Conservation (phyloP, 2,329 filamentous ascomycete species). For the Fusarium annulatum region DNA sequence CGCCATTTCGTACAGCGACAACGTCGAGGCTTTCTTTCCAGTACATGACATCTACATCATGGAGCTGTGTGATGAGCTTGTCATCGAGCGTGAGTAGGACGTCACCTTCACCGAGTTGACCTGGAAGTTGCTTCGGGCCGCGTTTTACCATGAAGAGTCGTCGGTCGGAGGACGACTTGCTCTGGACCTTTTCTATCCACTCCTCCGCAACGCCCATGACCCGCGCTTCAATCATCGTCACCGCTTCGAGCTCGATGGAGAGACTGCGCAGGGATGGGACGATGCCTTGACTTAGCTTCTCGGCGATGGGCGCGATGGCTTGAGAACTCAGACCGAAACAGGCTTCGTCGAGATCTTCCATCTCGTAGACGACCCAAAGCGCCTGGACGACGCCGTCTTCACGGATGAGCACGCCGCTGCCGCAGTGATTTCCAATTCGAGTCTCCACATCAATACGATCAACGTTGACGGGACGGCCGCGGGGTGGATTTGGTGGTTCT, state of each 20-base stretch:
- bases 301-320: slow-evolving; percentile 86
- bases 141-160: slow-evolving; percentile 99
- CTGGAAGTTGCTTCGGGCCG: slow-evolving; percentile 62
- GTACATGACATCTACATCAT: slow-evolving; percentile 97
- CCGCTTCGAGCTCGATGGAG: slow-evolving; percentile 91
- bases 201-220: slow-evolving; percentile 97
- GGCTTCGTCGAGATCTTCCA: slow-evolving; percentile 23
- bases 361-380: slow-evolving; percentile 86
- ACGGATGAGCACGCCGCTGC: slow-evolving; percentile 88
- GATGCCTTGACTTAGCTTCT: slow-evolving; percentile 81
- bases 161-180: slow-evolving; percentile 89
- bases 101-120: slow-evolving; percentile 85
- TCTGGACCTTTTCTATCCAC: slow-evolving; percentile 91
- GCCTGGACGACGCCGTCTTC: slow-evolving; percentile 94
- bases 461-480: slow-evolving; percentile 93
- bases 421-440: slow-evolving; percentile 87
- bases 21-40: slow-evolving; percentile 84
- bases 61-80: slow-evolving; percentile 90
- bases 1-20: slow-evolving; percentile 85
- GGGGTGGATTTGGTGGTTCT: slow-evolving; percentile 93
- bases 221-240: slow-evolving; percentile 94
- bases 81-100: slow-evolving; percentile 90
- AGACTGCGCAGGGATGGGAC: slow-evolving; percentile 87
- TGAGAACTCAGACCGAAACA: slow-evolving; percentile 85
- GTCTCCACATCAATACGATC: slow-evolving; percentile 98